Conservation (phyloP, 331 rosid genomes). For the Ulmus americana region DNA sequence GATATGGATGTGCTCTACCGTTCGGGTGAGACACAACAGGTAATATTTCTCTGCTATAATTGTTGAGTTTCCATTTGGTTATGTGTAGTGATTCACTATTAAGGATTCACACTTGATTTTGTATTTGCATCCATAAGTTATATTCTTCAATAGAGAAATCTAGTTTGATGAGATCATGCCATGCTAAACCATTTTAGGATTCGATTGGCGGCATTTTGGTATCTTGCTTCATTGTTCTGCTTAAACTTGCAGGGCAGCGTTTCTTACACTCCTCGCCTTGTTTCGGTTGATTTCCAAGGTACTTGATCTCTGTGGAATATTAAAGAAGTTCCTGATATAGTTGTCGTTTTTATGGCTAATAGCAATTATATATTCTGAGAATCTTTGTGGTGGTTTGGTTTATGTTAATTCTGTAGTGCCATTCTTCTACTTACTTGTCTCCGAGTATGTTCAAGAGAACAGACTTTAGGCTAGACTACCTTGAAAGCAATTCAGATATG, state of each 20-base stretch:
- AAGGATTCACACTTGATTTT: neutral
- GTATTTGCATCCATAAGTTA: neutral
- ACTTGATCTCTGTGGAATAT: conserved; percentile 7
- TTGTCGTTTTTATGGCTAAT: neutral
- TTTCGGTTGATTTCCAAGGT: conserved; percentile 79
- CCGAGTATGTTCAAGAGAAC: neutral
- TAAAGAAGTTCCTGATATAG: neutral
- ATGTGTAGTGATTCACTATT: too few relatives aligned
- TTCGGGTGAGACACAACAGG: conserved; percentile 75
- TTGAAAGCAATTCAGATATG: too few relatives aligned
- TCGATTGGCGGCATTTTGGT: neutral
- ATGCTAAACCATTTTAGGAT: neutral
- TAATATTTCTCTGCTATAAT: conserved; percentile 22
- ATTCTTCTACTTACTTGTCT: neutral
- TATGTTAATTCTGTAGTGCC: neutral
- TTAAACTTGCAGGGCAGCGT: conserved; percentile 51
- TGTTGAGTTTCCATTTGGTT: too few relatives aligned
- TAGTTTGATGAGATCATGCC: neutral
- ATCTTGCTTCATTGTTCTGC: conserved; percentile 4
- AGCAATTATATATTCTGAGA: neutral
- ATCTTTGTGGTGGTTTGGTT: neutral
- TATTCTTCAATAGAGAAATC: neutral
- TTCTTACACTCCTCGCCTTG: conserved; percentile 77
- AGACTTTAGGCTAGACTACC: too few relatives aligned
- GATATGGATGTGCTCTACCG: conserved; percentile 88